These are phyloP conservation scores for Penicillium sp. DNA, from an alignment of 2,329 filamentous ascomycete genomes.

Conservation along the genomic window DNA sequence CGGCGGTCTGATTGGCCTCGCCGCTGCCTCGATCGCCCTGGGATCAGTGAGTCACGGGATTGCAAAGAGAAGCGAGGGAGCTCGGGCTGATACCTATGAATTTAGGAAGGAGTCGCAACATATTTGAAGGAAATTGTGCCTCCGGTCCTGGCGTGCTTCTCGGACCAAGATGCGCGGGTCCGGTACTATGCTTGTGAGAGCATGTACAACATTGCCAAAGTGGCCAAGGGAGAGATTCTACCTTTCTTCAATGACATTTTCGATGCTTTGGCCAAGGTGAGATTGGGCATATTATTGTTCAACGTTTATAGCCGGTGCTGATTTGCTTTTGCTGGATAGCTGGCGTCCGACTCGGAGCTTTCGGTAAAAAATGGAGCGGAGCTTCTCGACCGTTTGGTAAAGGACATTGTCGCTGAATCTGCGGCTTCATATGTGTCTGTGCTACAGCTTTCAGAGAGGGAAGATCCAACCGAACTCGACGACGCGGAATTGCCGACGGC, in stretches of 20 bases:
- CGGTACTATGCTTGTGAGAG: slow-evolving; percentile 98
- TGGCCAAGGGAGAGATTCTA: slow-evolving; percentile 94
- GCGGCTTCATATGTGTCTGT: slow-evolving; percentile 93
- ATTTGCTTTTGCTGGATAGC: slow-evolving; percentile 50
- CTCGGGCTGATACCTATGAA: slow-evolving; percentile 5
- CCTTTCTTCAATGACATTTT: slow-evolving; percentile 99
- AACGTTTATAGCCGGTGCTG: neutral
- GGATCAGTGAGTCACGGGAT: slow-evolving; percentile 68
- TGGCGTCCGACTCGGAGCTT: slow-evolving; percentile 91
- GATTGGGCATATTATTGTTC: slow-evolving; percentile 12
- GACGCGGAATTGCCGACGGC: slow-evolving; percentile 68
- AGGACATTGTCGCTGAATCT: slow-evolving; percentile 94
- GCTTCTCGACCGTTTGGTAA: slow-evolving; percentile 87
- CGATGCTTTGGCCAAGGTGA: slow-evolving; percentile 91
- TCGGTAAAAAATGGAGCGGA: slow-evolving; percentile 98
- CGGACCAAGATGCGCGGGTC: slow-evolving; percentile 94
- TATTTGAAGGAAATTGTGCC: slow-evolving; percentile 94
- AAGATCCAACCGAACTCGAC: slow-evolving; percentile 42
- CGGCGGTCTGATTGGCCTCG: slow-evolving; percentile 90
- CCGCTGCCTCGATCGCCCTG: slow-evolving; percentile 91
- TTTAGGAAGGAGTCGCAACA: slow-evolving; percentile 74
- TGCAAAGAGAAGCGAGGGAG: neutral
- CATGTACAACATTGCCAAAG: slow-evolving; percentile 99
- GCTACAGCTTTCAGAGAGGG: slow-evolving; percentile 62
- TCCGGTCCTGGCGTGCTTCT: slow-evolving; percentile 94